Conservation (phyloP, 164 flowering plant genomes). For the Protea cynaroides region DNA sequence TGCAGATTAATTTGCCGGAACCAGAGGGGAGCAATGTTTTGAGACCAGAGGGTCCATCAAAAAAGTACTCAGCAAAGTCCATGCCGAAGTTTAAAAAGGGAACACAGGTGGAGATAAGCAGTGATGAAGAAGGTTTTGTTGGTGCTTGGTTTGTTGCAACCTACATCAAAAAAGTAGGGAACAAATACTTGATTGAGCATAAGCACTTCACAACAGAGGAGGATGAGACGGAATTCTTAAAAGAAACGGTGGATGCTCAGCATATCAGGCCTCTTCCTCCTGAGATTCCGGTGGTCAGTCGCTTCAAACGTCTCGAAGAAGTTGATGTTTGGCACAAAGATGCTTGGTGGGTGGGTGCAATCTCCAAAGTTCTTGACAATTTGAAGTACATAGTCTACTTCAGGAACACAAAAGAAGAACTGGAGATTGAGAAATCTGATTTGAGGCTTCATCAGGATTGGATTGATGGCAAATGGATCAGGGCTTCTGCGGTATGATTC, state of each 20-base stretch:
- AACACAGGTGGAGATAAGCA: constrained; percentile 58
- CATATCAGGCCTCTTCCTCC: constrained; percentile 74
- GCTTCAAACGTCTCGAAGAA: constrained; percentile 40
- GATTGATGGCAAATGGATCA: constrained; percentile 71
- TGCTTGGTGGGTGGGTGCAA: constrained; percentile 88
- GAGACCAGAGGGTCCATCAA: no score
- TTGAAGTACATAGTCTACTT: constrained; percentile 55
- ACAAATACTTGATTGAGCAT: constrained; percentile 54
- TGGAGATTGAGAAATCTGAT: constrained; percentile 37
- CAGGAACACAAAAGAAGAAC: constrained; percentile 41
- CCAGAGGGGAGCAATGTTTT: no score
- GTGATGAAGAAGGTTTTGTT: constrained; percentile 72
- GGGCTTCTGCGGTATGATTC: constrained; percentile 43
- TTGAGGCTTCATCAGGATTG: constrained; percentile 74
- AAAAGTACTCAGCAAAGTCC: not conserved
- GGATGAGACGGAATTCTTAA: constrained; percentile 41
- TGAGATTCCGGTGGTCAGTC: constrained; percentile 17
- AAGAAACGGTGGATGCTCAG: constrained; percentile 44
- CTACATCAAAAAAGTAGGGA: constrained; percentile 29
- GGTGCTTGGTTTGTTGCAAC: constrained; percentile 78
- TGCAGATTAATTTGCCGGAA: constrained; percentile 2
- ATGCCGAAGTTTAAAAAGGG: constrained; percentile 34
- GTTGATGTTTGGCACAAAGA: constrained; percentile 82
- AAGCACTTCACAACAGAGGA: constrained; percentile 59
- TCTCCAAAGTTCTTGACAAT: constrained; percentile 41